Evolutionary conservation across 805 yeast genomes (phyloP), one percentile per base, ranked within the genome.

Genomic region (Metschnikowia chrysomelidarum): DNA sequence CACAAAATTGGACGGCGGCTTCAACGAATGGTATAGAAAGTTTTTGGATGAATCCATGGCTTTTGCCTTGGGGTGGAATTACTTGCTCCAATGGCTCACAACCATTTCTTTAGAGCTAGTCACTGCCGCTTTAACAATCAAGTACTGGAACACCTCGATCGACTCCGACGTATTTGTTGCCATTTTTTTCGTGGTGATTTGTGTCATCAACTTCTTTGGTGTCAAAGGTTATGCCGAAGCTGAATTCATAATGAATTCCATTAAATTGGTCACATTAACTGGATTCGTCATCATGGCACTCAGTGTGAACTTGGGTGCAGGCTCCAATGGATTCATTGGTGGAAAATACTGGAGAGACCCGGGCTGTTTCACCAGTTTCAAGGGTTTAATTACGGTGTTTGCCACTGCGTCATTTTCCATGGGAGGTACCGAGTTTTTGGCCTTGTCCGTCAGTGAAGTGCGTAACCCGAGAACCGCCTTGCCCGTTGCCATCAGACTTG

Each of bases 131-230:
- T 71, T 77, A 66, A 78, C 84, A 18, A 69, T 80, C 38, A 61
- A 71, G 43, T 79, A 63, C 56, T 80, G 87, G 87, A 60, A 67
- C 3, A 42, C 56, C n/a, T 27, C 34, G 4, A 64, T 78, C 31
- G 71, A 77, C 47, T 64, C 83, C 2, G 82, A 76, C 46, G 75
- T 69, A 4, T 80, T 74, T 56, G 80, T 80, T 13, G 62, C 69
- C 1, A 71, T 78, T 3, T 75, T 80, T 49, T 71, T 64, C 36
- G 49, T 62, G 8, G 56, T 77, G 6, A 64, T 78, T 19, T 47
- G 72, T 9, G 39, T 58, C 19, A 65, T 78, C 40, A 69, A 68
- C 47, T 67, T 69, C 29, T 56, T 59, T 43, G 76, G 76, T 32
- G 66, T 72, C 32, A 62, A 59, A 38, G 76, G 74, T 33, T 71